Percentiles rank a stretch among this genome's conserved stretches.
phyloP scores from a whole-genome alignment of 371 early-diverging fungal species.

The Lichtheimia ramosa region DNA sequence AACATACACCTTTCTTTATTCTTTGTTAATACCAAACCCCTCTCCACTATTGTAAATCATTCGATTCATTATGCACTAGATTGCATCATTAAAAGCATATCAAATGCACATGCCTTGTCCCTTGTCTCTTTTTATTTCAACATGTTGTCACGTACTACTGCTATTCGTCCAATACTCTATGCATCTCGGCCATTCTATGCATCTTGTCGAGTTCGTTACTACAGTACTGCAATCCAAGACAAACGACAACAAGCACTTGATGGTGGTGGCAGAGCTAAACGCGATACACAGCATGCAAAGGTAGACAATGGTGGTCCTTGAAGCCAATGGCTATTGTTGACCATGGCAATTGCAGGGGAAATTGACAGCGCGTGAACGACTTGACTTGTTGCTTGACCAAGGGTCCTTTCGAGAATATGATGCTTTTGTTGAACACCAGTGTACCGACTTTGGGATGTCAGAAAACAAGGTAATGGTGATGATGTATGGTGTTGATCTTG shows the following conservation, averaged over 20 bases:
- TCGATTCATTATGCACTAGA: no score
- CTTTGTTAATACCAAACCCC: no score
- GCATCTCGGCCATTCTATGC: no score
- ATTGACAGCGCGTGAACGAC: constrained; percentile 93
- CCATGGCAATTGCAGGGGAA: constrained; percentile 68
- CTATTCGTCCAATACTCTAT: no score
- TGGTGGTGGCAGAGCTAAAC: constrained; percentile 85
- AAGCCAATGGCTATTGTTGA: not conserved
- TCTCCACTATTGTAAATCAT: no score
- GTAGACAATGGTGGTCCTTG: constrained; percentile 34
- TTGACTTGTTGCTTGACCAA: constrained; percentile 83
- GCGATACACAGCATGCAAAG: constrained; percentile 90
- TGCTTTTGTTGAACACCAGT: constrained; percentile 94
- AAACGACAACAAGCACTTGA: constrained; percentile 76
- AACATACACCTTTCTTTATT: no score
- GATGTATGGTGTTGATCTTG: no score
- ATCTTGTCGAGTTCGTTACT: not conserved
- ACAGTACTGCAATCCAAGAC: constrained; percentile 45
- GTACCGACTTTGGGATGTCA: constrained; percentile 93
- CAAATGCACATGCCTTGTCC: no score
- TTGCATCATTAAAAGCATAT: no score
- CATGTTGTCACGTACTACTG: no score
- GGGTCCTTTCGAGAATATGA: constrained; percentile 93
- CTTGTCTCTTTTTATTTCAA: no score
- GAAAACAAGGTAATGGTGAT: constrained; percentile 51